Evolutionary conservation across 306 rosid species (phyloP), one percentile per base, ranked within the genome.

Genomic region (Pyrus pyrifolia): DNA sequence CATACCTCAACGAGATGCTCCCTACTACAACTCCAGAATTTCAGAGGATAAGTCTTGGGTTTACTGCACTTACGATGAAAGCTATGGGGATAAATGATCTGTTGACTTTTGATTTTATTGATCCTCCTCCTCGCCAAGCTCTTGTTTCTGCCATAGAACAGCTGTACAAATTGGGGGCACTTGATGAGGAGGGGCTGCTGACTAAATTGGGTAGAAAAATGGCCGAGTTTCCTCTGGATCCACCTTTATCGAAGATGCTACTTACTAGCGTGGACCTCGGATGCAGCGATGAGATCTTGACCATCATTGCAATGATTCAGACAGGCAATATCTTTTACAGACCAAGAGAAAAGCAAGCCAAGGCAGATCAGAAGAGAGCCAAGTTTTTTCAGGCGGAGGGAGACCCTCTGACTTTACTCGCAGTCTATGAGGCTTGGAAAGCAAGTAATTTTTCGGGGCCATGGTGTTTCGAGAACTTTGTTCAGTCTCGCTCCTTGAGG

Each of bases 31-130:
- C 84, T 80, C 93, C 97, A 27, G 97, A 92, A 81, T 90, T 90
- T 71, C 97, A 88, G 77, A 83, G 97, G 83, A 88, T 88, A 74
- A 90, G 88, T 81, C 86, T 92, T 23, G 93, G 92, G 51, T 67
- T 13, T 14, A 90, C 81, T 45, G 87, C 92, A 13, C 97, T 92
- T 67, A 80, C 42, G 46, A 78, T 90, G 96, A 92, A 90, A 80
- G 93, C 92, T 17, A 87, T 92, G 96, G 96, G 97, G 58, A 92
- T 90, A 80, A 88, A 92, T 78, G 91, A 92, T 83, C 93, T 88
- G 33, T 78, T 92, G 18, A 81, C 89, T 44, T 90, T 92, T 83
- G 97, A 90, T 85, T 90, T 92, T 79, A 90, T 92, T 96, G 97
- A 92, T 76, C 91, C 97, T 52, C 96, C 97, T 58, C 75, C 96